Evolutionary conservation across 1,284 basidiomycete genomes (phyloP).

Genomic region (Pascua sp.): DNA sequence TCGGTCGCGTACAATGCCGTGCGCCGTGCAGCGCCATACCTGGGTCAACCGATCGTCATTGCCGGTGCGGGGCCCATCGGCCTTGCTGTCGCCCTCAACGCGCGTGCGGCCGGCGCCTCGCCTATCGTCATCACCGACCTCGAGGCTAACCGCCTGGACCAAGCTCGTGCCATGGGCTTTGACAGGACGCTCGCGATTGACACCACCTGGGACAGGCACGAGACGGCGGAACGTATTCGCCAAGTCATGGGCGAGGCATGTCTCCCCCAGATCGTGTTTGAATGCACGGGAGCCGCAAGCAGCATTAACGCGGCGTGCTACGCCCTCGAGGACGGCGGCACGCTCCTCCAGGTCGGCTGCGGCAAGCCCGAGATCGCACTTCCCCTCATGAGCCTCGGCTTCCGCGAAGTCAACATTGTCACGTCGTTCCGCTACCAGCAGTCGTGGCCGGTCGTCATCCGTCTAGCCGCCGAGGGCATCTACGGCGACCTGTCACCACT

Average conservation of each 20-base stretch:
- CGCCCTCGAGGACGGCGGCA: slow-evolving; percentile 31
- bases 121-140: slow-evolving; percentile 51
- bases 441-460: slow-evolving; percentile 47
- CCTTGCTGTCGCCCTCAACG: slow-evolving; percentile 46
- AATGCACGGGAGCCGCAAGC: slow-evolving; percentile 47
- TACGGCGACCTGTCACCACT: slow-evolving; percentile 46
- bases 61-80: slow-evolving; percentile 50
- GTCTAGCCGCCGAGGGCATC: slow-evolving; percentile 41
- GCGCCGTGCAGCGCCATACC: slow-evolving; percentile 39
- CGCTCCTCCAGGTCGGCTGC: slow-evolving; percentile 28
- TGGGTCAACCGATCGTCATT: slow-evolving; percentile 41
- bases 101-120: slow-evolving; percentile 47
- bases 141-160: slow-evolving; percentile 41
- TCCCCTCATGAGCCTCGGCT: slow-evolving; percentile 36
- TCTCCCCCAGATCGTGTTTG: slow-evolving; percentile 36
- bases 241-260: slow-evolving; percentile 23
- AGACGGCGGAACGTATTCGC: slow-evolving; percentile 25
- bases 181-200: slow-evolving; percentile 31
- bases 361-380: slow-evolving; percentile 25
- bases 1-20: slow-evolving; percentile 46
- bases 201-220: slow-evolving; percentile 20
- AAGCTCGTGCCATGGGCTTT: slow-evolving; percentile 44
- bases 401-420: slow-evolving; percentile 32
- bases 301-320: slow-evolving; percentile 38
- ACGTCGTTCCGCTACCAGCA: slow-evolving; percentile 45